These are phyloP conservation scores for Vicia sativa DNA, from an alignment of 306 rosid genomes.

Conservation along the genomic window DNA sequence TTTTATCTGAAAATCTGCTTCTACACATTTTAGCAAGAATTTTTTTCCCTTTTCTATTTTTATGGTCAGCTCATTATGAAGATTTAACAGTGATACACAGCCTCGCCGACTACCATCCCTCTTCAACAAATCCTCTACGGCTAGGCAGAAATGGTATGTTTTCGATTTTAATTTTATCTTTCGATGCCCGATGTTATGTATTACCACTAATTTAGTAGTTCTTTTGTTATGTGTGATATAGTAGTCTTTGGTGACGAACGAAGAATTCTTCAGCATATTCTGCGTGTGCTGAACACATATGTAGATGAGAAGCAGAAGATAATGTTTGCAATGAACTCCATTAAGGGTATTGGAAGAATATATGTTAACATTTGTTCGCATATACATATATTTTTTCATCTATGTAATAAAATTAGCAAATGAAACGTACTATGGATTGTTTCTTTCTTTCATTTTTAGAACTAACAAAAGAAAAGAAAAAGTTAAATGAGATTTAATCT, in stretches of 20 bases:
- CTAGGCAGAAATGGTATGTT: not conserved
- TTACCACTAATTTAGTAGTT: not conserved
- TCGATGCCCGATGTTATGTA: not conserved
- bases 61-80: too few species aligned
- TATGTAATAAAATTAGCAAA: too few species aligned
- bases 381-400: too few species aligned
- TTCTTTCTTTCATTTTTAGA: too few species aligned
- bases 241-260: conserved; percentile 60
- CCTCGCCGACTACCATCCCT: not conserved
- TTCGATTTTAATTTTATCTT: not conserved
- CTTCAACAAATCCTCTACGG: not conserved
- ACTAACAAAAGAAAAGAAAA: too few species aligned
- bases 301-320: conserved; percentile 62
- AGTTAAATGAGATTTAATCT: too few species aligned
- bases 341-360: conserved; percentile 57
- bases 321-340: conserved; percentile 54
- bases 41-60: too few species aligned
- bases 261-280: conserved; percentile 60
- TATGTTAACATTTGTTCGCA: conserved; percentile 49
- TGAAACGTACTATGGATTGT: too few species aligned
- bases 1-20: too few species aligned
- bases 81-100: not conserved
- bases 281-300: conserved; percentile 59
- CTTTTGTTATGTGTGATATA: not conserved
- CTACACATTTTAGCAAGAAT: too few species aligned